phyloP scores from a whole-genome alignment of 2,329 filamentous ascomycete genomes.

The Chrysoporthe austroafricana region DNA sequence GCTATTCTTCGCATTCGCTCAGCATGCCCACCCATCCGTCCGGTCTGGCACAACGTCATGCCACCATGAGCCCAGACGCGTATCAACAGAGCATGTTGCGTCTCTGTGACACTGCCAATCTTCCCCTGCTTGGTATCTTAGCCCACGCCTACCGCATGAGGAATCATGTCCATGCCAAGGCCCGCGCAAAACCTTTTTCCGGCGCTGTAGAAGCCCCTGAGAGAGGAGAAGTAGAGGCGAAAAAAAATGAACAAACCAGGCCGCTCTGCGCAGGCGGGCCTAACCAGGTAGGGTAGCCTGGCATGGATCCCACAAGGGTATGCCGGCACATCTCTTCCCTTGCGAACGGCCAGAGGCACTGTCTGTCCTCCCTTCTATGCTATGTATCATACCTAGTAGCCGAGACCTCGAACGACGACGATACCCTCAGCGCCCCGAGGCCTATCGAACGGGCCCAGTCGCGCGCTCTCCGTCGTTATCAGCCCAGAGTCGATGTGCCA shows the following conservation, averaged over 20 bases:
- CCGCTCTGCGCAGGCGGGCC: slow-evolving; percentile 3
- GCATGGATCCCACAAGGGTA: not conserved
- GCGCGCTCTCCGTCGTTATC: not conserved
- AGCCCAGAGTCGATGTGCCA: not conserved
- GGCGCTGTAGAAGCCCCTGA: slow-evolving; percentile 10
- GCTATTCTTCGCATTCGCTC: slow-evolving; percentile 5
- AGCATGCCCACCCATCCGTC: not conserved
- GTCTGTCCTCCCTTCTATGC: too few species aligned
- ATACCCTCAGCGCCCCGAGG: not conserved
- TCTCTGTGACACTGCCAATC: not conserved
- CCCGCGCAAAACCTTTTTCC: slow-evolving; percentile 17
- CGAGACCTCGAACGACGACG: not conserved
- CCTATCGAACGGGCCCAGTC: not conserved
- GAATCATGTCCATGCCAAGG: slow-evolving; percentile 15
- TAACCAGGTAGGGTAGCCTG: not conserved
- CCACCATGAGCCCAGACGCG: slow-evolving; percentile 16
- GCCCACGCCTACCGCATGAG: slow-evolving; percentile 13
- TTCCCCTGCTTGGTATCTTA: not conserved
- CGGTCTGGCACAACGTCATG: slow-evolving; percentile 8
- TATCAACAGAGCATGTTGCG: slow-evolving; percentile 17
- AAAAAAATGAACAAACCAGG: not conserved
- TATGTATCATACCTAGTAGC: not conserved
- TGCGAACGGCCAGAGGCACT: not conserved
- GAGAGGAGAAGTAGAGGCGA: too few species aligned
- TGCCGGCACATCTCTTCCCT: not conserved